Base-by-base conservation (phyloP, 2,329 filamentous ascomycete species). In the Tolypocladium inflatum region DNA sequence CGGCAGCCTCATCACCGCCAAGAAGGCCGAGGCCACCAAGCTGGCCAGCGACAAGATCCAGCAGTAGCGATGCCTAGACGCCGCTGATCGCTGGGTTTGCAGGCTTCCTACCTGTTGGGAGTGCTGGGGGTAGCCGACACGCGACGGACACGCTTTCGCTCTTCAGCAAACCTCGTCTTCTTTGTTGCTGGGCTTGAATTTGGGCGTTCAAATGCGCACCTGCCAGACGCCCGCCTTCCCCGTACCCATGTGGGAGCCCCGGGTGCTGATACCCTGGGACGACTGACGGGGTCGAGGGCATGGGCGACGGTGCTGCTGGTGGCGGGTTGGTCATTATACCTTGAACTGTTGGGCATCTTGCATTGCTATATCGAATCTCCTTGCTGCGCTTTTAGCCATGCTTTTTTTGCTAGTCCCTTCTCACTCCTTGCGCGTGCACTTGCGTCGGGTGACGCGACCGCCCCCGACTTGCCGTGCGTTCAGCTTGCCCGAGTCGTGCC, bases 1-100 rank as follows among this genome's bases (percentile, higher is more conserved):
- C 62, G 80, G 80, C 68, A 76, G 76, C 56, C 80, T 84, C 64
- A 68, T 90, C 54, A 76, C 80, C 60, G 73, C 76, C 63, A 84
- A 86, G 77, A 89, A 88, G 76, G 75, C 80, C 33, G 79, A 87
- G 65, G 77, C 77, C 50, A 81, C 84, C 71, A 78, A 83, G 58
- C 70, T 74, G 21, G 70, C 76, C 59, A 80, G 80, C 61, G 82
- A 88, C 59, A 78, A 78, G 70, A 66, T 71, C 61, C 74, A 75
- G 70, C 74, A 76, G 73, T 77, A 57, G 21, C 42, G 23, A 23
- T 6, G 17, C 9, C 10, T n/a, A 33, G 17, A 10, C n/a, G 9
- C 41, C 2, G n/a, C 41, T 26, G 26, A 26, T 26, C 26, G 26
- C 26, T 26, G 26, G 26, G 26, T 2, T 26, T 26, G 26, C 26